Conservation (phyloP, 1,139 yeast species). For the Saccharomyces hybrid region DNA sequence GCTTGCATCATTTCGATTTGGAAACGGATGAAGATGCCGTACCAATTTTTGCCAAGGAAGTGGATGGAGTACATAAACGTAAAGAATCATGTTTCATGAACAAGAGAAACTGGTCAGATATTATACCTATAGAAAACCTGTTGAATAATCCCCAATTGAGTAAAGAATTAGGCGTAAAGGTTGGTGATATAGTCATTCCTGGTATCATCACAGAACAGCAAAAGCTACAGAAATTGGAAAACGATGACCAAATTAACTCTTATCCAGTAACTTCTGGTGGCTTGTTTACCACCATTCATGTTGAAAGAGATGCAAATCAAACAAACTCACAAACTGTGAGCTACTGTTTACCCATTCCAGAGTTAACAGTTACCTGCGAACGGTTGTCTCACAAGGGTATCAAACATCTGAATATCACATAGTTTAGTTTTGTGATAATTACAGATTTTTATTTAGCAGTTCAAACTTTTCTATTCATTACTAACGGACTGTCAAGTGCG, state of each 20-base stretch:
- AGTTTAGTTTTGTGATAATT: background rate
- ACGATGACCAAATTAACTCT: conserved; percentile 21
- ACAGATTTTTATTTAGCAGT: background rate
- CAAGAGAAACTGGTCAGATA: conserved; percentile 67
- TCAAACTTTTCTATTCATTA: background rate
- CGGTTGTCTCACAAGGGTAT: conserved; percentile 18
- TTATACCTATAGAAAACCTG: conserved; percentile 38
- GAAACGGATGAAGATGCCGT: conserved; percentile 74
- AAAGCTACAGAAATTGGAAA: conserved; percentile 14
- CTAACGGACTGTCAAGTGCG: background rate
- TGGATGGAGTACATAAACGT: conserved; percentile 46
- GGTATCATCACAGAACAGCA: conserved; percentile 22
- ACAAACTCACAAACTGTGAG: conserved; percentile 48
- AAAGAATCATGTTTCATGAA: conserved; percentile 58
- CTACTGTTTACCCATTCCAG: conserved; percentile 68
- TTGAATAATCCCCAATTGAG: conserved; percentile 18
- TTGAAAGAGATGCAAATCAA: conserved; percentile 54
- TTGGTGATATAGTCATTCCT: conserved; percentile 30
- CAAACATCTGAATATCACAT: conserved; percentile 14
- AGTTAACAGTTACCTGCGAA: conserved; percentile 28
- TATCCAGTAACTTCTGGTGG: conserved; percentile 53
- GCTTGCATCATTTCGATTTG: conserved; percentile 55
- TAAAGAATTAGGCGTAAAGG: conserved; percentile 18
- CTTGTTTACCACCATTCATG: conserved; percentile 61
- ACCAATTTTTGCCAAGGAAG: conserved; percentile 57